Conservation (phyloP, 176 grass and related monocot genomes). For the Aegilops speltoides region DNA sequence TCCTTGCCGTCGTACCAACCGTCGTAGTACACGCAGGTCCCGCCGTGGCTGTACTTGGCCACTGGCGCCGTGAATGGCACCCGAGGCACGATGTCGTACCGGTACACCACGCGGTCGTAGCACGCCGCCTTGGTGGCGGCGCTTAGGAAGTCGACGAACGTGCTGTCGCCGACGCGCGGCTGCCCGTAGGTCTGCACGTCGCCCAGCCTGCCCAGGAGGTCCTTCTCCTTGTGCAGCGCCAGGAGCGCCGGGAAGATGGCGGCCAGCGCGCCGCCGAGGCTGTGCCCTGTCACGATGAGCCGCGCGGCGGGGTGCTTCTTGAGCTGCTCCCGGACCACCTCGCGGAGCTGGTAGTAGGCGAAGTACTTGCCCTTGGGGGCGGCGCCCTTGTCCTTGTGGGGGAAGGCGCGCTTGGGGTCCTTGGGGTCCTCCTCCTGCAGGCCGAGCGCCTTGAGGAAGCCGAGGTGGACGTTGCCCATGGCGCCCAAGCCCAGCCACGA, state of each 20-base stretch:
- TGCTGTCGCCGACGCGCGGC: constrained; percentile 64
- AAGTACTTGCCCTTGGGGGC: not conserved
- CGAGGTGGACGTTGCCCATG: constrained; percentile 71
- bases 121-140: not conserved
- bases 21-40: constrained; percentile 59
- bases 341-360: constrained; percentile 78
- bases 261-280: constrained; percentile 82
- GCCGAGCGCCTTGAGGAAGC: constrained; percentile 90
- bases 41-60: constrained; percentile 47
- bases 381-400: not conserved
- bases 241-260: constrained; percentile 67
- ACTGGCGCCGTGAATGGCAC: constrained; percentile 59
- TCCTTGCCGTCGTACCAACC: constrained; percentile 58
- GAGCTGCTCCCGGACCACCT: constrained; percentile 31
- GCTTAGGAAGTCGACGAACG: constrained; percentile 33
- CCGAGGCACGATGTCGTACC: constrained; percentile 70
- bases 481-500: constrained; percentile 62
- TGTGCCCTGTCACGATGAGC: constrained; percentile 72
- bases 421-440: constrained; percentile 31
- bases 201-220: constrained; percentile 33
- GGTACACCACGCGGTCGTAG: constrained; percentile 63
- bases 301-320: constrained; percentile 40
- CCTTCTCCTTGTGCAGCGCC: constrained; percentile 40
- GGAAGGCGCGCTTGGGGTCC: constrained; percentile 30
- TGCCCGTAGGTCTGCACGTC: constrained; percentile 65